Base-by-base conservation (phyloP, 306 rosid genomes). In the Clitoria ternatea region DNA sequence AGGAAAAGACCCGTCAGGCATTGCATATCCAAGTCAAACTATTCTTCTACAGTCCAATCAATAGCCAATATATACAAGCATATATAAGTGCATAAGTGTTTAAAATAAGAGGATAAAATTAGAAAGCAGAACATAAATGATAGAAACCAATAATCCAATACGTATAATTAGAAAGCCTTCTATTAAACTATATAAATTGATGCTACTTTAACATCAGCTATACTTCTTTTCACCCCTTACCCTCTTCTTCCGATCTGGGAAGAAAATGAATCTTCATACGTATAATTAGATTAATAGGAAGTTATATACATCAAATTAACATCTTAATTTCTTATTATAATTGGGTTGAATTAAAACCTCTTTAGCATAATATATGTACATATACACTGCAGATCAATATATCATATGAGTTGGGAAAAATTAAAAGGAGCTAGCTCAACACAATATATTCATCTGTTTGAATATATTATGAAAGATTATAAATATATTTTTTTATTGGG, bases 111-210 rank as follows among this genome's bases (percentile, higher is more conserved):
- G n/a, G n/a, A n/a, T n/a, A n/a, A n/a, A n/a, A n/a, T n/a, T n/a
- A n/a, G n/a, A n/a, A n/a, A n/a, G n/a, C 24, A 70, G 69, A 40
- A 75, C n/a, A n/a, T 42, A 72, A 67, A 61, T 19, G 60, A 65
- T 61, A 26, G 32, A 74, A n/a, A n/a, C 22, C 59, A 52, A 52
- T 76, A 53, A 45, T 61, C 5, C 40, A 8, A 36, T 32, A 40
- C 26, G 39, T 59, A 65, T 64, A 42, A 72, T 72, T 64, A 53
- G 64, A 68, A 59, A 44, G 22, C 64, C n/a, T n/a, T n/a, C 44
- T 56, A 63, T 69, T n/a, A n/a, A n/a, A n/a, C n/a, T n/a, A n/a
- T n/a, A 15, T 53, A 29, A 23, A 36, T 8, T 56, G 19, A 44
- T 67, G 42, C 29, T 67, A 10, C 67, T 39, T 24, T 24, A 69